Evolutionary conservation across 2,329 filamentous ascomycete species (phyloP), one percentile per base, ranked within the genome.

Genomic region (Colletotrichum sp.): DNA sequence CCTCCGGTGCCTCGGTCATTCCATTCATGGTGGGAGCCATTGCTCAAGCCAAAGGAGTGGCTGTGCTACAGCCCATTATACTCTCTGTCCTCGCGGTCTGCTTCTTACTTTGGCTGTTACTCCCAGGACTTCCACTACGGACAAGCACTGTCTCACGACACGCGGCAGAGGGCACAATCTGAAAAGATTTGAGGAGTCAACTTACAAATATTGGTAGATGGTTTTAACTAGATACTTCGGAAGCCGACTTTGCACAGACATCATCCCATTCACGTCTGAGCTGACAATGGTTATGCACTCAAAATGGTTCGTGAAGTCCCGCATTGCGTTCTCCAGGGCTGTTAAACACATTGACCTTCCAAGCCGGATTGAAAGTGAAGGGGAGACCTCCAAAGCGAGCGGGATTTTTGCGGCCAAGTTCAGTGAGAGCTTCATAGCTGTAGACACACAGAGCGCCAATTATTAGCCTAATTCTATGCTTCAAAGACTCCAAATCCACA

Each of bases 1-100:
- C 94, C 0, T 90, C 89, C 4, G 95, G 95, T 0, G 94, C 93
- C 2, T 93, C 94, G 3, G 80, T 93, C n/a, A 82, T 95, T 83
- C 88, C 94, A 62, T 87, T 95, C 88, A 89, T 90, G 0, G 91
- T 94, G 1, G 94, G 93, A 5, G 92, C 92, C 3, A 92, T 95
- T 80, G 92, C 94, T 5, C 86, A 90, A 78, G 86, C 83, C 57
- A 88, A 86, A 72, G 90, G 91, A 0, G 90, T 93, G 1, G 81
- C 86, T 74, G 89, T 90, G 3, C 80, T 93, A 77, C 90, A 92
- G 80, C 90, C 91, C 5, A 86, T 92, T 21, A 83, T 90, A 12
- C 78, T 92, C 55, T 87, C 86, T 2, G 82, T 91, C 32, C 79
- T 92, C 8, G 83, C 82, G 5, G 82, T 86, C 15, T 57, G 52